Conservation (phyloP, 2,329 filamentous ascomycete species). For the Emmonsia crescens region DNA sequence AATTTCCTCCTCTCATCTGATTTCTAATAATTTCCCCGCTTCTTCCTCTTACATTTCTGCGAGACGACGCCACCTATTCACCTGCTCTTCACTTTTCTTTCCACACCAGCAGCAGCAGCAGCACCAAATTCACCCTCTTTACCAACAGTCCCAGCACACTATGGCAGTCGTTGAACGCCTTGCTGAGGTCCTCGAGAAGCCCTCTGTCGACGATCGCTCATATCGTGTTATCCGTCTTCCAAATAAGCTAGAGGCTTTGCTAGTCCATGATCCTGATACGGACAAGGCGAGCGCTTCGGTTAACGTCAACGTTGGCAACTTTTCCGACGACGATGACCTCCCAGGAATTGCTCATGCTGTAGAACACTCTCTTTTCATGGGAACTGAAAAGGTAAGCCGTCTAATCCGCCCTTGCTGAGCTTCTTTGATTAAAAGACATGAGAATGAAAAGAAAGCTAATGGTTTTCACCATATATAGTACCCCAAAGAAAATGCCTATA, state of each 20-base stretch:
- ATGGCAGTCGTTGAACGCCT: slow-evolving; percentile 36
- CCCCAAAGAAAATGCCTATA: slow-evolving; percentile 90
- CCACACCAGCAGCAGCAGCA: not conserved
- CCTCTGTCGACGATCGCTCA: slow-evolving; percentile 70
- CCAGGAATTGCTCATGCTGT: slow-evolving; percentile 93
- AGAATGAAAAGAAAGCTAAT: not conserved
- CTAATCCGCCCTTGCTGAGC: not conserved
- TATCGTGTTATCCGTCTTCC: slow-evolving; percentile 78
- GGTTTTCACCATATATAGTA: slow-evolving; percentile 43
- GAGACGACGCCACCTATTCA: not conserved
- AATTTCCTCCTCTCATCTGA: not conserved
- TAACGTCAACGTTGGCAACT: slow-evolving; percentile 92
- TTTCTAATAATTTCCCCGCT: not conserved
- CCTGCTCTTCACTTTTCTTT: not conserved
- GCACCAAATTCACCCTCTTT: not conserved
- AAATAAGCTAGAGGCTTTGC: slow-evolving; percentile 79
- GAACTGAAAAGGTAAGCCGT: slow-evolving; percentile 68
- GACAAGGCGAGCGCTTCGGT: slow-evolving; percentile 95
- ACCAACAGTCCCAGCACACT: not conserved
- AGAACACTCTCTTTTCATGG: slow-evolving; percentile 96
- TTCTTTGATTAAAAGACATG: not conserved
- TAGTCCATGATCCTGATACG: slow-evolving; percentile 88
- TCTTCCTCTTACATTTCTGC: not conserved
- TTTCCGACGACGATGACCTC: slow-evolving; percentile 83
- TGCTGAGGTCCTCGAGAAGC: slow-evolving; percentile 68